Evolutionary conservation across 1,284 basidiomycete species (phyloP), one percentile per base, ranked within the genome.

Genomic region (Ustilago sp.): DNA sequence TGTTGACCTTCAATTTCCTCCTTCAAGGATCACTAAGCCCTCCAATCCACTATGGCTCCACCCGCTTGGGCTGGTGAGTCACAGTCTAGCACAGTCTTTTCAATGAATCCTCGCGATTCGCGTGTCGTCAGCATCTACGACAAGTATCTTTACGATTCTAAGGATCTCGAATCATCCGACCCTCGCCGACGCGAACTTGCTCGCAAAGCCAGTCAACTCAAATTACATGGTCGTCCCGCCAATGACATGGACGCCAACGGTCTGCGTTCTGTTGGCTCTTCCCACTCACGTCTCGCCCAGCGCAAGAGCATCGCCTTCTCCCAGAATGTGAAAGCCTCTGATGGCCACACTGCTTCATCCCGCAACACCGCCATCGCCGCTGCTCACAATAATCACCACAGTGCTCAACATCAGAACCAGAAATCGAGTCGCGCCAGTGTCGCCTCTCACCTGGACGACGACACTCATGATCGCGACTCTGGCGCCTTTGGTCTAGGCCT

Each of bases 51-150:
- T 8, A 75, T 75, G 68, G 52, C 67, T 5, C 60, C 59, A 64
- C 8, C 58, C 13, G 52, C 60, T 50, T 63, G 73, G 63, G 50
- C 51, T 57, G 74, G 74, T 48, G 74, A 76, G 48, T 75, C 73
- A 11, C 51, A 53, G 31, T 75, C 73, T 54, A 75, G 68, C 52
- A 68, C 68, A 61, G 68, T 65, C 38, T 68, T 68, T 43, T 73
- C 69, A 13, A 57, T 66, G 56, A 77, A 77, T 48, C 69, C 70
- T 28, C 68, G 76, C 41, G 79, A 80, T 39, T 78, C 77, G 36
- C 77, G 79, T n/a, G 71, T 80, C 43, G 68, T 77, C 54, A 80
- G 78, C 59, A 80, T 80, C 69, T 80, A 80, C 61, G 79, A 81
- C 63, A 77, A 79, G 63, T 81, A 81, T 39, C 71, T 81, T 43